Percentiles rank a stretch among this genome's conserved stretches.
Conservation (phyloP, 495 filamentous ascomycete species). For the Symbiotaphrina buchneri region DNA sequence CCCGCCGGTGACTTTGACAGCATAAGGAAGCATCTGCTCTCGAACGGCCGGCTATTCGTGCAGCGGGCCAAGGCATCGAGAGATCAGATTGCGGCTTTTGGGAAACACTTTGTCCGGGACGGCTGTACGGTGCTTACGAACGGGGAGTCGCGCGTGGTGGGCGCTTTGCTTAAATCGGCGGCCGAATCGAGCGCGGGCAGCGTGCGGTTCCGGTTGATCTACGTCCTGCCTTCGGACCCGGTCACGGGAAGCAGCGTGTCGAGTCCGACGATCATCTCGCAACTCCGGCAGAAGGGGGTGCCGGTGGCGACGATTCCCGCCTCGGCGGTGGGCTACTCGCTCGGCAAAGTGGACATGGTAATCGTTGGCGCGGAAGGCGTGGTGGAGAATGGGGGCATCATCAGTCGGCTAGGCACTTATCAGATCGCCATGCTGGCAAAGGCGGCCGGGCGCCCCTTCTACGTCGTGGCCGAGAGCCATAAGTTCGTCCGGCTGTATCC, state of each 20-base stretch:
- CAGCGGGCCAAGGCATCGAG: conserved; percentile 67
- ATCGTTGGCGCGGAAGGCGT: conserved; percentile 90
- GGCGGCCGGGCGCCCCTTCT: conserved; percentile 56
- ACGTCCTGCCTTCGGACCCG: conserved; percentile 28
- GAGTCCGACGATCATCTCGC: conserved; percentile 38
- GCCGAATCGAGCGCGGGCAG: conserved; percentile 33
- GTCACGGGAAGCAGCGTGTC: conserved; percentile 13
- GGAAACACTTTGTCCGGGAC: conserved; percentile 53
- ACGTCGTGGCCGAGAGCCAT: conserved; percentile 85
- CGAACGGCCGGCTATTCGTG: conserved; percentile 69
- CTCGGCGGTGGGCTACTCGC: conserved; percentile 63
- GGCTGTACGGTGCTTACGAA: conserved; percentile 66
- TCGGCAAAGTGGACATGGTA: conserved; percentile 58
- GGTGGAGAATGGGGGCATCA: conserved; percentile 80
- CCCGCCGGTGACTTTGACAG: conserved; percentile 52
- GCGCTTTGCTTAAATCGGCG: conserved; percentile 48
- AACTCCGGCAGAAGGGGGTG: conserved; percentile 49
- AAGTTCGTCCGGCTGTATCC: conserved; percentile 79
- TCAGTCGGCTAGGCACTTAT: conserved; percentile 75
- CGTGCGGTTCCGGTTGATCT: conserved; percentile 65
- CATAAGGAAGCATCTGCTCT: conserved; percentile 59
- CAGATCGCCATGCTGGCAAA: conserved; percentile 74
- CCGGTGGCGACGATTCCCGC: conserved; percentile 68
- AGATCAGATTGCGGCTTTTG: conserved; percentile 58
- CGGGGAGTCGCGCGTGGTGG: conserved; percentile 67